A percentile compares a stretch with the other conserved stretches of the same genome.
Conservation (phyloP, 1,284 basidiomycete species). For the Boletus subluridellus region DNA sequence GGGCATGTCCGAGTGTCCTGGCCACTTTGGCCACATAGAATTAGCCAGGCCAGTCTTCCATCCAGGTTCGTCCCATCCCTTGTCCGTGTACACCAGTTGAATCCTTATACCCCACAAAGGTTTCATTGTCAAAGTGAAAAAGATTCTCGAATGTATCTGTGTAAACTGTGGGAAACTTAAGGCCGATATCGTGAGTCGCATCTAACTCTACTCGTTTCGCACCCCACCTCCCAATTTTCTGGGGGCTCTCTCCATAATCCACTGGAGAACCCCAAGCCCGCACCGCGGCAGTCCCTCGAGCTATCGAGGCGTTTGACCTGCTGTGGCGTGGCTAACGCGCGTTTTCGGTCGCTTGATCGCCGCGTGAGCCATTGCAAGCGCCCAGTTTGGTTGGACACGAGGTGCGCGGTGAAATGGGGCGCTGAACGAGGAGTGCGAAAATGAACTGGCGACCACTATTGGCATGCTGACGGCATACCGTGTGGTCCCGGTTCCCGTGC, state of each 20-base stretch:
- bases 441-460: conserved; percentile 37
- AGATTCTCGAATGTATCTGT: conserved; percentile 98
- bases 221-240: conserved; percentile 90
- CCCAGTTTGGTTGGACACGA: conserved; percentile 76
- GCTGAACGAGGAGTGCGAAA: conserved; percentile 88
- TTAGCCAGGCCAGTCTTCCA: conserved; percentile 95
- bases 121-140: conserved; percentile 99
- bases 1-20: conserved; percentile 97
- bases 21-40: conserved; percentile 99
- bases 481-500: conserved; percentile 40
- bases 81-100: neutral
- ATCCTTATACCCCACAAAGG: conserved; percentile 47
- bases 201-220: conserved; percentile 81
- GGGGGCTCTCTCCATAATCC: conserved; percentile 84
- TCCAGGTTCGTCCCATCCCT: conserved; percentile 62
- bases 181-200: conserved; percentile 88
- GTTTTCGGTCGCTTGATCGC: conserved; percentile 89
- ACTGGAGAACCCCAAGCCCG: conserved; percentile 88
- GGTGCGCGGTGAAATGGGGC: conserved; percentile 89
- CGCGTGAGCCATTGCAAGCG: conserved; percentile 65
- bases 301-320: conserved; percentile 75
- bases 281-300: conserved; percentile 67
- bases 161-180: conserved; percentile 98
- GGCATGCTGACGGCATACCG: conserved; percentile 34
- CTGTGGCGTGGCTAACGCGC: conserved; percentile 64